Evolutionary conservation across 2,329 filamentous ascomycete genomes (phyloP).

Genomic region (Xenosphaeropsis pyriputrescens): DNA sequence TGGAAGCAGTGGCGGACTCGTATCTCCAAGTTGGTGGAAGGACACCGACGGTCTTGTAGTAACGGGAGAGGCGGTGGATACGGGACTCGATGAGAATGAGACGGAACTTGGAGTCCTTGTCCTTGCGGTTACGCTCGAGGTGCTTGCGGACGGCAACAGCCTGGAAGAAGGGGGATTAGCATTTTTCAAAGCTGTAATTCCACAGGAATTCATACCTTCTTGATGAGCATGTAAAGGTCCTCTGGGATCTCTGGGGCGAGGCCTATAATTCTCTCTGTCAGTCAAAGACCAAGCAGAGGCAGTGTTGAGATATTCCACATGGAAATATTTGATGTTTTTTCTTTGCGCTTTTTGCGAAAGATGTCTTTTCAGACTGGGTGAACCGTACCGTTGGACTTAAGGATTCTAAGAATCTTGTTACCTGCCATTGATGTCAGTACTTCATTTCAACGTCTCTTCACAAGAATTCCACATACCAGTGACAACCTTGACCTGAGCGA

Average conservation of each 20-base stretch:
- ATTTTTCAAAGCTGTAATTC: constrained; percentile 6
- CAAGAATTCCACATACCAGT: constrained; percentile 51
- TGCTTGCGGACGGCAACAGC: constrained; percentile 99
- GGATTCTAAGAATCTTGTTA: constrained; percentile 99
- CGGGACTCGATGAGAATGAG: constrained; percentile 99
- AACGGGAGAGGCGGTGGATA: constrained; percentile 98
- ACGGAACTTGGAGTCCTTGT: constrained; percentile 99
- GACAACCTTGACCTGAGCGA: constrained; percentile 95
- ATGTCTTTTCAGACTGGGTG: constrained; percentile 8
- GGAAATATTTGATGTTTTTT: too few species aligned
- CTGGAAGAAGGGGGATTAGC: constrained; percentile 24
- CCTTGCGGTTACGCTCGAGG: constrained; percentile 99
- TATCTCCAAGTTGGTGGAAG: constrained; percentile 95
- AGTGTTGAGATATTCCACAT: constrained; percentile 21
- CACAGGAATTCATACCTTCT: constrained; percentile 60
- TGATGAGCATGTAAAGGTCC: constrained; percentile 99
- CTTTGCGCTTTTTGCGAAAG: too few species aligned
- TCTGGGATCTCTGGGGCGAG: constrained; percentile 97
- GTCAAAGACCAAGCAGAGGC: constrained; percentile 84
- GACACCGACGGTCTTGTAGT: constrained; percentile 94
- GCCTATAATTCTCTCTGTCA: constrained; percentile 93
- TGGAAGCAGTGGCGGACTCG: constrained; percentile 93
- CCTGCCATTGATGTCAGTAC: constrained; percentile 32
- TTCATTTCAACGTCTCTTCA: too few species aligned
- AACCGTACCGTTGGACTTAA: constrained; percentile 90